Evolutionary conservation across 1,284 basidiomycete species (phyloP).

Genomic region (Microbotryum silenes-acaulis): DNA sequence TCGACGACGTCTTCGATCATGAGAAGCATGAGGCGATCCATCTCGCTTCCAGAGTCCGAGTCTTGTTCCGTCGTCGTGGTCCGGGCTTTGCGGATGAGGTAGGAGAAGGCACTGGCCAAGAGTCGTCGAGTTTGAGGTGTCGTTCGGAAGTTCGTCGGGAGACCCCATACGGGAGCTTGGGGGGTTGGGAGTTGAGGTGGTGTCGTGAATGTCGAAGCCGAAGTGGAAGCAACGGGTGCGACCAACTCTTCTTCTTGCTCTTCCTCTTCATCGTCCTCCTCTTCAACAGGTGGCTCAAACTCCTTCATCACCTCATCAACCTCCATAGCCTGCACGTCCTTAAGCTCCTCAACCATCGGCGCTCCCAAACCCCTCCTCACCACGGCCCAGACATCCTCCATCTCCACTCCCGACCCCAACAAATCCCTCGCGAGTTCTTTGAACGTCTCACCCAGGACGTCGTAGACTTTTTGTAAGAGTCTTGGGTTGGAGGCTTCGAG

Average conservation of each 20-base stretch:
- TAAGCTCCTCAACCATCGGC: constrained; percentile 1
- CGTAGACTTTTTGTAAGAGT: constrained; percentile 31
- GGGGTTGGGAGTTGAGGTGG: background rate
- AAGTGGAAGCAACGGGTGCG: constrained; percentile 21
- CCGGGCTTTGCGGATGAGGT: constrained; percentile 32
- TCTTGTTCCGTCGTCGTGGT: background rate
- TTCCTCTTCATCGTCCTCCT: background rate
- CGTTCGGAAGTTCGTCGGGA: constrained; percentile 25
- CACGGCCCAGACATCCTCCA: constrained; percentile 27
- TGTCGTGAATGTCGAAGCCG: background rate
- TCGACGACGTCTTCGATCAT: constrained; percentile 19
- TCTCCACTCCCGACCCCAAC: constrained; percentile 6
- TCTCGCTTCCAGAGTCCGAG: background rate
- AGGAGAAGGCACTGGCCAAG: constrained; percentile 33
- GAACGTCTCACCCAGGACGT: constrained; percentile 34
- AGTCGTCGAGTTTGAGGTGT: constrained; percentile 34
- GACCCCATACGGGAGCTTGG: background rate
- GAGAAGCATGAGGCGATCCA: constrained; percentile 19
- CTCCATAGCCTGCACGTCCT: background rate
- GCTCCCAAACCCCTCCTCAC: constrained; percentile 21
- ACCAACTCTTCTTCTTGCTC: background rate
- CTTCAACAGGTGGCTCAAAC: background rate
- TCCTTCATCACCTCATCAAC: constrained; percentile 1
- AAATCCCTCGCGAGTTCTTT: constrained; percentile 32
- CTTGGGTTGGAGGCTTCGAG: constrained; percentile 24